phyloP scores from a whole-genome alignment of 805 yeast species.

The Hemisphaericaspora nanyangensis region DNA sequence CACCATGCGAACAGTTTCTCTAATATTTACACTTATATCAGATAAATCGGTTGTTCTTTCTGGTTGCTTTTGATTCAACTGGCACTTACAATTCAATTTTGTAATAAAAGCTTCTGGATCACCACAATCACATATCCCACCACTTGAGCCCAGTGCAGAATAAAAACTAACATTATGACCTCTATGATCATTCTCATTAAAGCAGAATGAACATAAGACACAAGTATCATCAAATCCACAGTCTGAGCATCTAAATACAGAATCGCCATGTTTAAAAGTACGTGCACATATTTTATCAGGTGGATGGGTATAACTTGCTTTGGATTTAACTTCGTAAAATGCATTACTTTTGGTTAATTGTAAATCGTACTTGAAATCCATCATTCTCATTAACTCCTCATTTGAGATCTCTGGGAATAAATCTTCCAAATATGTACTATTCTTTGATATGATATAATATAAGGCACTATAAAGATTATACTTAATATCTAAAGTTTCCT shows the following conservation, averaged over 20 bases:
- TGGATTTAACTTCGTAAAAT: constrained; percentile 11
- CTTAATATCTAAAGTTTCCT: constrained; percentile 8
- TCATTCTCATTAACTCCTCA: constrained; percentile 9
- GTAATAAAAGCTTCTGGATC: constrained; percentile 61
- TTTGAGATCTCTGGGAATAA: constrained; percentile 31
- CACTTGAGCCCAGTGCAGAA: constrained; percentile 42
- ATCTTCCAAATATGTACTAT: constrained; percentile 30
- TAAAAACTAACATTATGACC: constrained; percentile 61
- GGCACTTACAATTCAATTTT: constrained; percentile 49
- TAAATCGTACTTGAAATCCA: neutral
- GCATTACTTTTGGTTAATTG: neutral
- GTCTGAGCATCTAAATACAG: constrained; percentile 68
- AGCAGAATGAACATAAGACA: constrained; percentile 71
- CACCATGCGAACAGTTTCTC: constrained; percentile 26
- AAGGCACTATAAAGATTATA: constrained; percentile 25
- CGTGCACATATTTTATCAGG: constrained; percentile 67
- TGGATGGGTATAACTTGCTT: constrained; percentile 37
- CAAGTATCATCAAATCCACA: constrained; percentile 79
- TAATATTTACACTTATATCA: constrained; percentile 16
- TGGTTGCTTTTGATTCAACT: constrained; percentile 7
- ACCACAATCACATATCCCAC: constrained; percentile 74
- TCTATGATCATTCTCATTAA: constrained; percentile 62
- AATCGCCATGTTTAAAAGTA: constrained; percentile 56
- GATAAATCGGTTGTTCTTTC: constrained; percentile 8
- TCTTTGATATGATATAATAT: constrained; percentile 30